These are phyloP conservation scores for Melampsora larici-populina DNA, from an alignment of 1,284 basidiomycete species.

Conservation along the genomic window DNA sequence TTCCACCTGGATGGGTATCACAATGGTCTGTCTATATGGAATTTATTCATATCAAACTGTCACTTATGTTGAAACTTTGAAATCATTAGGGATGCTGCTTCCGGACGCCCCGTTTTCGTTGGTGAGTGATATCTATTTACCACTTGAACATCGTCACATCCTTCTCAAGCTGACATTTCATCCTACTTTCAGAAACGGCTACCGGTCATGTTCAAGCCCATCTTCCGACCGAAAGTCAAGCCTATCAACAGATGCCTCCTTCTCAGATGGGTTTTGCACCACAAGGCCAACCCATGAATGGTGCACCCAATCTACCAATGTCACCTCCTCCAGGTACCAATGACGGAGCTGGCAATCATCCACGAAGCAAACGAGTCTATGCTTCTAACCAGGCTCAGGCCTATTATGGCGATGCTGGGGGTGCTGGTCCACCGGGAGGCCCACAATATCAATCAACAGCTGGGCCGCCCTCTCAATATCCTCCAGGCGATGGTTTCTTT, in stretches of 20 bases:
- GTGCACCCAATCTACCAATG: constrained; percentile 9
- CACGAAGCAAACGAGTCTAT: constrained; percentile 34
- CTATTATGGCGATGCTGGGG: constrained; percentile 31
- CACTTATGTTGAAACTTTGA: background rate
- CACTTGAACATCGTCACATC: background rate
- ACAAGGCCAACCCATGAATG: constrained; percentile 16
- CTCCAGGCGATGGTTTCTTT: constrained; percentile 24
- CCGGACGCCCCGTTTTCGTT: constrained; percentile 26
- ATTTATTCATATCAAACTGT: background rate
- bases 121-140: constrained; percentile 9
- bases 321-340: constrained; percentile 26
- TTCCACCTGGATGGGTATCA: constrained; percentile 35
- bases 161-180: background rate
- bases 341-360: constrained; percentile 5
- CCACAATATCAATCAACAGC: constrained; percentile 13
- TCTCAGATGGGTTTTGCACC: constrained; percentile 18
- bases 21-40: constrained; percentile 20
- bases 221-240: constrained; percentile 8
- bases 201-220: constrained; percentile 29
- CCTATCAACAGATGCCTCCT: constrained; percentile 18
- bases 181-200: constrained; percentile 15
- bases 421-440: background rate
- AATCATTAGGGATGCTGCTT: constrained; percentile 24
- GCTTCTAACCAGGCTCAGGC: constrained; percentile 41
- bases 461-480: constrained; percentile 19